These are phyloP conservation scores for Pleurotus platypus DNA, from an alignment of 768 basidiomycete genomes.

Conservation along the genomic window DNA sequence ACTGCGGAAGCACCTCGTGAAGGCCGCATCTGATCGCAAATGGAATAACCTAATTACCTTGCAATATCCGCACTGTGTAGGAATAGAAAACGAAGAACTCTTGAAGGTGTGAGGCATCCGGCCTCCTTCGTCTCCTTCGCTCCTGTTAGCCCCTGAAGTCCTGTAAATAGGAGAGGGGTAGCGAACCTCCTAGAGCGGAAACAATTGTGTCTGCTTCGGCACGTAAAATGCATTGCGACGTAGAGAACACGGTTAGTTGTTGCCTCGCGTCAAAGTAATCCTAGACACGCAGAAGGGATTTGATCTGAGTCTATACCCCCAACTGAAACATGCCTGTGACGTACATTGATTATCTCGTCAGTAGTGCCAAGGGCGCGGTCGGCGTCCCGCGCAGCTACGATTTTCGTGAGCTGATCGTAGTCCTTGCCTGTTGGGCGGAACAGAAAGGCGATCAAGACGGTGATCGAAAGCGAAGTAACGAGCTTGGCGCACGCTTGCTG, in stretches of 20 bases:
- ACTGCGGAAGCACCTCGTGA: conserved; percentile 31
- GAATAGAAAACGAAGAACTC: conserved; percentile 82
- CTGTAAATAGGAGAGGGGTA: neutral
- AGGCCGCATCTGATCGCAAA: neutral
- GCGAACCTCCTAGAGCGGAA: conserved; percentile 61
- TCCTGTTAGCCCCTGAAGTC: conserved; percentile 11
- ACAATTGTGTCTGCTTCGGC: conserved; percentile 65
- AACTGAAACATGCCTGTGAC: conserved; percentile 11
- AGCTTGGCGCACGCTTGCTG: conserved; percentile 51
- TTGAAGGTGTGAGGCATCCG: conserved; percentile 78
- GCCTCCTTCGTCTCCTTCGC: conserved; percentile 68
- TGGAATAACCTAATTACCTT: conserved; percentile 40
- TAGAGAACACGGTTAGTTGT: conserved; percentile 49
- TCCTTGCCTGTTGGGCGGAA: conserved; percentile 42
- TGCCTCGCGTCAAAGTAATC: conserved; percentile 61
- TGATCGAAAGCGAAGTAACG: conserved; percentile 3
- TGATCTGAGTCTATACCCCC: neutral
- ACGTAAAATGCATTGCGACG: conserved; percentile 52
- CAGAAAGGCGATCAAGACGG: conserved; percentile 6
- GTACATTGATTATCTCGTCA: conserved; percentile 58
- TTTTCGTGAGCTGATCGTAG: conserved; percentile 41
- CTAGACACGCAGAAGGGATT: conserved; percentile 31
- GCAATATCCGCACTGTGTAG: conserved; percentile 79
- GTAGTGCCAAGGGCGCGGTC: conserved; percentile 51
- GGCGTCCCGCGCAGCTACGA: conserved; percentile 43